Percentiles rank a stretch among this genome's conserved stretches.
phyloP scores from a whole-genome alignment of 305 asterid genomes.

The Ilex paraguariensis region DNA sequence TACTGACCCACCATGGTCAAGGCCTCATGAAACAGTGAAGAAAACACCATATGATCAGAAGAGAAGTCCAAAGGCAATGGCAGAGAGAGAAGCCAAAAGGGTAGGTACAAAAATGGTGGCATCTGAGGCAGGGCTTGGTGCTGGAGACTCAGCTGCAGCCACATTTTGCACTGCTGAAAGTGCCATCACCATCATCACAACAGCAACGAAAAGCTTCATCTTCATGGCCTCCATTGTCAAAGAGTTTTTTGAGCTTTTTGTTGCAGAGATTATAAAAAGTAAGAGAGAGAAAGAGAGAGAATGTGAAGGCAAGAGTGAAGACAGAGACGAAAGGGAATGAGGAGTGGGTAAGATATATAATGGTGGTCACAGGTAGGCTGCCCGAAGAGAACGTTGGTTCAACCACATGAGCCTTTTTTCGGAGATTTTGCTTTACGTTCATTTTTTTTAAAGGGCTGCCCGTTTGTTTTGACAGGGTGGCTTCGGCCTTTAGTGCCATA shows the following conservation, averaged over 20 bases:
- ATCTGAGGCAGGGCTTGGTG: constrained; percentile 26
- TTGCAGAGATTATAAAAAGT: no score
- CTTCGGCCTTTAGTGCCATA: constrained; percentile 11
- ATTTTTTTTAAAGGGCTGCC: constrained; percentile 7
- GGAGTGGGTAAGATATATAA: constrained; percentile 6
- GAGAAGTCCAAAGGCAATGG: constrained; percentile 23
- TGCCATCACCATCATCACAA: constrained; percentile 14
- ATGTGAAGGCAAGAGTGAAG: not conserved
- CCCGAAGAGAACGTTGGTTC: constrained; percentile 18
- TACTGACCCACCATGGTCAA: not conserved
- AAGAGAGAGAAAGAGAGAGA: not conserved
- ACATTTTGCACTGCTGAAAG: constrained; percentile 20
- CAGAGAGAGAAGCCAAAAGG: constrained; percentile 21
- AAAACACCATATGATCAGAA: constrained; percentile 8
- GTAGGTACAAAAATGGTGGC: constrained; percentile 27
- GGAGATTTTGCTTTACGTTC: not conserved
- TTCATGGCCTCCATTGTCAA: constrained; percentile 23
- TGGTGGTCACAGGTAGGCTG: constrained; percentile 17
- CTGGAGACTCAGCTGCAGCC: constrained; percentile 22
- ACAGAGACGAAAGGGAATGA: not conserved
- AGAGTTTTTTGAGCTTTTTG: not conserved
- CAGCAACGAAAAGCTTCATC: constrained; percentile 18
- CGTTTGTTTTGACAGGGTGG: constrained; percentile 28
- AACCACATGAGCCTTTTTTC: not conserved
- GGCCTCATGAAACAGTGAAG: no score